Evolutionary conservation across 495 filamentous ascomycete genomes (phyloP).

Genomic region (Monascus purpureus): DNA sequence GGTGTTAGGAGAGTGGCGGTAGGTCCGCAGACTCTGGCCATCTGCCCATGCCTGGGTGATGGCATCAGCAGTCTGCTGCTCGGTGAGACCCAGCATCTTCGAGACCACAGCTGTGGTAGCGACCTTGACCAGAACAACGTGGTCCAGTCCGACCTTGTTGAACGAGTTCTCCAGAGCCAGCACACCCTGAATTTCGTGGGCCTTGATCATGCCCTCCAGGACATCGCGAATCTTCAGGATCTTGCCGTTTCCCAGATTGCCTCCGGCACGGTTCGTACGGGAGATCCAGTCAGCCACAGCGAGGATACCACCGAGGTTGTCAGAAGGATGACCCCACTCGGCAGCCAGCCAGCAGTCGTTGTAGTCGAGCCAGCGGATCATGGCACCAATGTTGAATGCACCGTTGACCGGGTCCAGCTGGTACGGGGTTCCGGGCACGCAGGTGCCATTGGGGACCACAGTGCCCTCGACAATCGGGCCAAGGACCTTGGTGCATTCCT

Average conservation of each 20-base stretch:
- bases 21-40: slow-evolving; percentile 88
- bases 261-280: slow-evolving; percentile 85
- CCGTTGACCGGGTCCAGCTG: slow-evolving; percentile 89
- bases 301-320: slow-evolving; percentile 92
- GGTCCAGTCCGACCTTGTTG: slow-evolving; percentile 96
- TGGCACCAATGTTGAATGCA: slow-evolving; percentile 96
- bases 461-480: slow-evolving; percentile 91
- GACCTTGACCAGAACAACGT: slow-evolving; percentile 96
- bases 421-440: slow-evolving; percentile 84
- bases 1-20: slow-evolving; percentile 94
- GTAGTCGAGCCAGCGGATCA: slow-evolving; percentile 98
- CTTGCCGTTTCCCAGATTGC: slow-evolving; percentile 75
- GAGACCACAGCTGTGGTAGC: slow-evolving; percentile 87
- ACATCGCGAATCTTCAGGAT: slow-evolving; percentile 77
- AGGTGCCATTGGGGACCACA: slow-evolving; percentile 81
- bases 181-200: slow-evolving; percentile 97
- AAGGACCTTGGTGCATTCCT: slow-evolving; percentile 86
- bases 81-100: slow-evolving; percentile 80
- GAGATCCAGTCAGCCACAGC: slow-evolving; percentile 96
- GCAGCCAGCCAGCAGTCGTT: slow-evolving; percentile 99
- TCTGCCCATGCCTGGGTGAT: slow-evolving; percentile 97
- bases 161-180: slow-evolving; percentile 92
- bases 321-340: slow-evolving; percentile 96
- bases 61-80: slow-evolving; percentile 86
- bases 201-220: slow-evolving; percentile 97